Percentiles rank a stretch among this genome's conserved stretches.
These are phyloP conservation scores for Nemania abortiva DNA, from an alignment of 2,329 filamentous ascomycete genomes.

Conservation along the genomic window DNA sequence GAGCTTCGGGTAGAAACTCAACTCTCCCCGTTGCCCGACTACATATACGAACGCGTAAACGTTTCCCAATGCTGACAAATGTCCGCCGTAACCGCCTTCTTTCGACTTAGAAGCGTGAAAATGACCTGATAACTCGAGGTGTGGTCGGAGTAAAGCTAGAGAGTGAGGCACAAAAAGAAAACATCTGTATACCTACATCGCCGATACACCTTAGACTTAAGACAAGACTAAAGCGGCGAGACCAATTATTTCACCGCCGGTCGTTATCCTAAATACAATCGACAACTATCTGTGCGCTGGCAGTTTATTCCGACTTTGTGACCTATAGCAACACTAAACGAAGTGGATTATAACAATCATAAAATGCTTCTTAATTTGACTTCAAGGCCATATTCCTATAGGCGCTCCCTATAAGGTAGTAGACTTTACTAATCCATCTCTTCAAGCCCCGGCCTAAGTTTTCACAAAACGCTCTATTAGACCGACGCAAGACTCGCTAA, in stretches of 20 bases:
- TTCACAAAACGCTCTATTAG: background rate
- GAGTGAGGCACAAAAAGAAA: background rate
- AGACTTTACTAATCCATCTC: background rate
- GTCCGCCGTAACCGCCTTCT: background rate
- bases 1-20: background rate
- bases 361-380: background rate
- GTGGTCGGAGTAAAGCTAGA: background rate
- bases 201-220: background rate
- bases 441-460: background rate
- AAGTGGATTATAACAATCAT: background rate
- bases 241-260: constrained; percentile 14
- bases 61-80: constrained; percentile 16
- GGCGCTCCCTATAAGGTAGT: background rate
- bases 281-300: background rate
- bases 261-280: constrained; percentile 5
- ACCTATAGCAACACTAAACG: background rate
- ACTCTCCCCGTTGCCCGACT: background rate
- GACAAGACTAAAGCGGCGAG: background rate
- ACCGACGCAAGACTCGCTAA: background rate
- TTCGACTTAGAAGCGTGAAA: background rate
- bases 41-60: background rate
- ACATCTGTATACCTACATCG: background rate
- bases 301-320: background rate
- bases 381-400: background rate
- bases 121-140: background rate